Percentiles rank a stretch among this genome's conserved stretches.
Conservation (phyloP, 352 stramenopile species). For the Phytophthora podocarpi region DNA sequence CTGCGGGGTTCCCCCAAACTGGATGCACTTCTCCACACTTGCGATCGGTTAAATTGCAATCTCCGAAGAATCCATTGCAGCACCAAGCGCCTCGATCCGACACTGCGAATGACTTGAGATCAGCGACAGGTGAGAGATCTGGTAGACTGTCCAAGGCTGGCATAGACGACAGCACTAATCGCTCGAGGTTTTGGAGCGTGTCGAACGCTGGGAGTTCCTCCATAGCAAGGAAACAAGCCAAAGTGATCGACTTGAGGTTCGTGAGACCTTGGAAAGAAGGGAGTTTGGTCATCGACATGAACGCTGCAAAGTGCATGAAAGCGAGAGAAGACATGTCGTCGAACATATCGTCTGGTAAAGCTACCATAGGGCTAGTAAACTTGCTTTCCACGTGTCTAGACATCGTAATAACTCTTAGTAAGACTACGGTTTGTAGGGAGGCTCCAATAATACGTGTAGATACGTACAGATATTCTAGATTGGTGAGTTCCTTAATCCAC, state of each 20-base stretch:
- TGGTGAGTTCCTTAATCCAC: slow-evolving; percentile 20
- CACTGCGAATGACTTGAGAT: slow-evolving; percentile 10
- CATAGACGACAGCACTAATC: slow-evolving; percentile 11
- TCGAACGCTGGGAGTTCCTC: slow-evolving; percentile 22
- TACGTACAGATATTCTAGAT: slow-evolving; percentile 46
- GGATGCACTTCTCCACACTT: slow-evolving; percentile 15
- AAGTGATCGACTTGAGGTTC: slow-evolving; percentile 30
- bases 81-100: slow-evolving; percentile 13
- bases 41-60: slow-evolving; percentile 9
- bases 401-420: too few species aligned
- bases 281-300: slow-evolving; percentile 4
- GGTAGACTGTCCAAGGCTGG: slow-evolving; percentile 1
- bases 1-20: slow-evolving; percentile 4
- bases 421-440: too few species aligned
- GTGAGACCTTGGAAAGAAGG: slow-evolving; percentile 26
- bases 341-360: slow-evolving; percentile 27
- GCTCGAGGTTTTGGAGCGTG: slow-evolving; percentile 20
- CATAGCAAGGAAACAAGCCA: slow-evolving; percentile 17
- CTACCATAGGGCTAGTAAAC: neutral
- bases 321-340: slow-evolving; percentile 34
- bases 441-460: too few species aligned
- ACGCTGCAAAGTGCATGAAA: slow-evolving; percentile 27
- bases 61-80: slow-evolving; percentile 36
- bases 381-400: slow-evolving; percentile 2
- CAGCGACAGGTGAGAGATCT: slow-evolving; percentile 13